phyloP scores from a whole-genome alignment of 495 filamentous ascomycete species.

The Staphylotrichum tortipilum region DNA sequence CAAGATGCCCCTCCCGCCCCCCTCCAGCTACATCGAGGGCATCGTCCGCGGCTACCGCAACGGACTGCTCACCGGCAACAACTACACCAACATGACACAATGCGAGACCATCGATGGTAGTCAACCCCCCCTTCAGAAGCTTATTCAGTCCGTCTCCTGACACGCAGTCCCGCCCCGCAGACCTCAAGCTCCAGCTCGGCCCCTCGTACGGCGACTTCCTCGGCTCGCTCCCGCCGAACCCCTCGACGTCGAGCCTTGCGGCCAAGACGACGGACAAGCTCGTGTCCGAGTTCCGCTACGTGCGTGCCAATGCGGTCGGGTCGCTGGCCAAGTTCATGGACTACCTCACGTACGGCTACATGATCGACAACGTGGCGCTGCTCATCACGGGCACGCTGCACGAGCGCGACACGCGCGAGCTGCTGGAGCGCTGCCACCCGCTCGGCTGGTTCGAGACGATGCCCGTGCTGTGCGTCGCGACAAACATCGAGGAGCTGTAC shows the following conservation, averaged over 20 bases:
- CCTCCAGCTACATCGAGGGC: constrained; percentile 79
- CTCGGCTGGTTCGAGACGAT: constrained; percentile 98
- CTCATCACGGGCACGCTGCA: constrained; percentile 97
- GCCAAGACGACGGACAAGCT: constrained; percentile 96
- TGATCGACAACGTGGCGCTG: constrained; percentile 99
- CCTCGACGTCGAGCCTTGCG: constrained; percentile 90
- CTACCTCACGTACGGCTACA: constrained; percentile 97
- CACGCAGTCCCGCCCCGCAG: constrained; percentile 34
- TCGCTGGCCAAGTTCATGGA: constrained; percentile 90
- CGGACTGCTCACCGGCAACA: constrained; percentile 76
- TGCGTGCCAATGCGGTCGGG: constrained; percentile 84
- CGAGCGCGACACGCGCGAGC: constrained; percentile 92
- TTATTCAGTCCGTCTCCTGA: not conserved
- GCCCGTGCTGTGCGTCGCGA: constrained; percentile 94
- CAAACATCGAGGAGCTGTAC: constrained; percentile 97
- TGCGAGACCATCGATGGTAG: constrained; percentile 97
- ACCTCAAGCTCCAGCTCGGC: constrained; percentile 94
- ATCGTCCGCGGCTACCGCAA: constrained; percentile 96
- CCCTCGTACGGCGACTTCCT: constrained; percentile 98
- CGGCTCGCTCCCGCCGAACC: constrained; percentile 85
- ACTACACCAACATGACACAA: constrained; percentile 94
- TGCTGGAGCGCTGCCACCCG: constrained; percentile 92
- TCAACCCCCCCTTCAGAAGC: not conserved
- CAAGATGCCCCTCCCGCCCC: not conserved
- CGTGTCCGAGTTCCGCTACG: constrained; percentile 92